Evolutionary conservation across 2,329 filamentous ascomycete species (phyloP), one percentile per base, ranked within the genome.

Genomic region (Cercospora canescens): DNA sequence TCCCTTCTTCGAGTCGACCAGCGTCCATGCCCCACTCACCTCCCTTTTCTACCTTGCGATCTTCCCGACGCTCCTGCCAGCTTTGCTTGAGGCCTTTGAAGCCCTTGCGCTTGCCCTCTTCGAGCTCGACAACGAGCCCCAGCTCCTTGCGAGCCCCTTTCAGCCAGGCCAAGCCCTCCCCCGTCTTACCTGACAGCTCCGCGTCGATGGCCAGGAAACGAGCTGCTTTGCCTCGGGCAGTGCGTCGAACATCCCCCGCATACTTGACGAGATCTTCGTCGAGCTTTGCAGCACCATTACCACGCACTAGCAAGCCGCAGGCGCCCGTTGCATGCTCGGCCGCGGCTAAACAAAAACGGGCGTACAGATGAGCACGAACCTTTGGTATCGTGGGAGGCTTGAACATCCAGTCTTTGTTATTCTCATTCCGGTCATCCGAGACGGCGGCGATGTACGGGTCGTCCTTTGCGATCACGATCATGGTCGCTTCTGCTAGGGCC

Each of bases 371-470:
- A 8, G 93, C 93, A 55, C 94, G 89, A 18, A 97, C 93, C 76
- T 94, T 94, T 32, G 93, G 91, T 57, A 97, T 92, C 59, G 93
- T 88, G 0, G 94, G 93, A 0, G 93, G 87, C 73, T 91, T 92
- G 78, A 95, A 96, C 93, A 98, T 98, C 94, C 94, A 99, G 71
- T 98, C 94, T 67, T 87, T 93, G 77, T 94, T 93, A 71, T 90
- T 88, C 61, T 89, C 87, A 75, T 96, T 96, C 56, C 94, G 86
- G 64, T 90, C 88, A 73, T 96, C 92, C 0, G 93, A 88, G 2
- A 96, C 90, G 6, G 89, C 87, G 1, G 91, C 89, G 1, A 94
- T 91, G 75, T 97, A 98, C 0, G 94, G 93, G 74, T 99, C 95
- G 76, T 98, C 94, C 73, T 98, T 98, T 58, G 96, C 79, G 0